These are phyloP conservation scores for Vitis hybrid DNA, from an alignment of 177 flowering plant genomes.

Conservation along the genomic window DNA sequence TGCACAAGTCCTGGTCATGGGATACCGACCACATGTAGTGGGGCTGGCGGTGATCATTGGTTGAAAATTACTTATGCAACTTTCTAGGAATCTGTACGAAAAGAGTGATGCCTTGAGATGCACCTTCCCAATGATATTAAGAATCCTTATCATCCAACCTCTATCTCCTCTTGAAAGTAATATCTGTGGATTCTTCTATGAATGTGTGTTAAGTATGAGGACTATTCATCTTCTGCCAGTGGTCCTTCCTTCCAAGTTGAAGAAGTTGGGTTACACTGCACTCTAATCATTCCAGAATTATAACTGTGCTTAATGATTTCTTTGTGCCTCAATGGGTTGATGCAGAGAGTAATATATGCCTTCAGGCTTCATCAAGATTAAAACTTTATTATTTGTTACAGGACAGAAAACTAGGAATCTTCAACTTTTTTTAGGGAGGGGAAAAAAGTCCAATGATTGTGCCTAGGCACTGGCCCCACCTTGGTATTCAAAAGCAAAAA, in stretches of 20 bases:
- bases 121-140: constrained; percentile 15
- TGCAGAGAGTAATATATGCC: background rate
- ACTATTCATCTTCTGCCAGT: constrained; percentile 7
- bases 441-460: constrained; percentile 4
- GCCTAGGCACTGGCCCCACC: background rate
- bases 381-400: background rate
- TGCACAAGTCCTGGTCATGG: constrained; percentile 21
- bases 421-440: background rate
- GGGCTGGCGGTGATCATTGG: constrained; percentile 30
- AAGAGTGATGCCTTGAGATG: constrained; percentile 21
- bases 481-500: background rate
- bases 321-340: background rate
- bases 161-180: constrained; percentile 17
- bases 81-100: constrained; percentile 26
- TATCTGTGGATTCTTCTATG: constrained; percentile 20
- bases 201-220: background rate
- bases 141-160: constrained; percentile 21
- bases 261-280: background rate
- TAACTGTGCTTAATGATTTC: constrained; percentile 1
- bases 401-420: constrained; percentile 2
- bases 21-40: constrained; percentile 24
- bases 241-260: constrained; percentile 30
- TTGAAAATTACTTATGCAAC: constrained; percentile 25
- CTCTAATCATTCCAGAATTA: constrained; percentile 4
- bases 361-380: background rate